Evolutionary conservation across 2,329 filamentous ascomycete species (phyloP), one percentile per base, ranked within the genome.

Genomic region (Talaromyces sp.): DNA sequence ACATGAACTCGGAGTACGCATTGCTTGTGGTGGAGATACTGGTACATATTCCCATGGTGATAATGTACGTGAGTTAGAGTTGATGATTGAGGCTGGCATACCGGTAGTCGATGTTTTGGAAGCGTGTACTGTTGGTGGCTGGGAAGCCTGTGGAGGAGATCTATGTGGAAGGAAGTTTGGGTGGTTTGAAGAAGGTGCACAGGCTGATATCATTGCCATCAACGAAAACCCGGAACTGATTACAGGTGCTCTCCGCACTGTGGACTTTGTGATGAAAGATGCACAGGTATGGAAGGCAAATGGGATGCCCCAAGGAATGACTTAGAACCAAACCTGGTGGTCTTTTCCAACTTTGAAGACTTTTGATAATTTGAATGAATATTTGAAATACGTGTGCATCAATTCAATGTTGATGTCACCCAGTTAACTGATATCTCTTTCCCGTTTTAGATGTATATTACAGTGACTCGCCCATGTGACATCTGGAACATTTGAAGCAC

Each of bases 1-100:
- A 0, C 76, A 74, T 59, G 75, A 81, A 5, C 58, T 69, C 10
- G 83, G 82, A 0, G 55, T 60, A 6, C 77, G 78, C 56, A 63
- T 85, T 10, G 82, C 81, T 0, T 76, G 77, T 10, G 83, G 83
- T 0, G 82, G 82, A 0, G 82, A 84, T 61, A 84, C 82, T 0
- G 82, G 83, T 1, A 77, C 81, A 0, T 80, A 82, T 60, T 70
- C 80, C 2, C 83, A 85, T 58, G 83, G 83, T 0, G 75, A 84
- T 17, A 82, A 82, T 58, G 79, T 69, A 0, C 68, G 82, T 3
- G 83, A 86, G 67, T 65, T 84, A 61, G 83, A 85, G 68, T 69
- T 85, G n/a, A 75, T 85, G 74, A 66, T 80, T 0, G 72, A 80
- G 46, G 79, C 81, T 5, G 82, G 82, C 0, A 69, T 86, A 1